Evolutionary conservation across 257 asterid genomes (phyloP), one percentile per base, ranked within the genome.

Genomic region (Nicotiana paniculata): DNA sequence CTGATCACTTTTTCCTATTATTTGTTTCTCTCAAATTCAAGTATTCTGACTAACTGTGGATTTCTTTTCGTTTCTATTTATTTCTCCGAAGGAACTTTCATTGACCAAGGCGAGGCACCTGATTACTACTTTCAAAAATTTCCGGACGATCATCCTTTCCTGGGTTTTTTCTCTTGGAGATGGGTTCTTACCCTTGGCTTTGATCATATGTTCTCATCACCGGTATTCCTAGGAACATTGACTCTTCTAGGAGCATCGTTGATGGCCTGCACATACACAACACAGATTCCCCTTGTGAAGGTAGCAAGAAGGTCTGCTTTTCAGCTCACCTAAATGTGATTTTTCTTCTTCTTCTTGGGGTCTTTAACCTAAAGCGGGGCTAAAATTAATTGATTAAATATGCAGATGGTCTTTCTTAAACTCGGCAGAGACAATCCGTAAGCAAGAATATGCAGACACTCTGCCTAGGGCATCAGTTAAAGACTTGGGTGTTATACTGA

Each of bases 121-220:
- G 92, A 86, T 54, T 96, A 84, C 88, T 94, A 94, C 83, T 82
- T 93, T 69, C 89, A 82, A 83, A 94, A 93, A 79, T 92, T 84
- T 81, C 86, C 97, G 4, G 97, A 92, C 86, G 94, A 89, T 77
- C 89, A 91, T 89, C 97, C 99, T 35, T 81, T 72, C 77, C 80
- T 95, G 1, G 99, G 98, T 81, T 85, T 93, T 85, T 89, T 95
- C 82, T 88, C 97, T 48, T 93, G 97, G 98, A 91, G 93, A 87
- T 95, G 98, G 98, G 91, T 93, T 88, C 91, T 95, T 61, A 61
- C 93, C 57, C 94, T 95, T 26, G 98, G 97, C 64, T 92, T 95
- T 21, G 97, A 92, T 86, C 98, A 91, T 85, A 96, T 96, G 98
- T 96, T 89, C 85, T 92, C 98, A 3, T 96, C 98, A 81, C 98